A percentile compares a stretch with the other conserved stretches of the same genome.
Evolutionary conservation across 805 yeast genomes (phyloP).

Genomic region (Clavispora fructus): DNA sequence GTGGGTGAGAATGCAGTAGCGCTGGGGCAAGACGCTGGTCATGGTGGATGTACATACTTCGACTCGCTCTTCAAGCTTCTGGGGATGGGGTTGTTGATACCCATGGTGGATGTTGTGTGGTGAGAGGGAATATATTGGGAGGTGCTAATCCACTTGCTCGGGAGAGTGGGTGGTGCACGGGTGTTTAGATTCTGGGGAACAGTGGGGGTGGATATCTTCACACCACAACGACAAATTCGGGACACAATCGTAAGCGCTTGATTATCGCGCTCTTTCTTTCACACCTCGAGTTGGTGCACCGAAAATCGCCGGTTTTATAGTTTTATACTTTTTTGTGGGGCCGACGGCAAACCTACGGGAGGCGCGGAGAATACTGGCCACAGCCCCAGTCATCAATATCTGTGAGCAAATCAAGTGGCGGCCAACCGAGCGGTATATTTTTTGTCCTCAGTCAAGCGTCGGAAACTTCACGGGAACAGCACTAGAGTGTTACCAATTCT

Average conservation of each 20-base stretch:
- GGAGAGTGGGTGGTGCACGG: background rate
- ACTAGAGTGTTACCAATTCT: no score
- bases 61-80: slow-evolving; percentile 82
- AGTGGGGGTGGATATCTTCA: no score
- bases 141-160: background rate
- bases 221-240: no score
- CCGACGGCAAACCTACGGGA: background rate
- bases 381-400: background rate
- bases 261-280: no score
- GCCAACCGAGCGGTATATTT: no score
- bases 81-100: slow-evolving; percentile 90
- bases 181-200: background rate
- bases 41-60: slow-evolving; percentile 46
- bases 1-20: background rate
- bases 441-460: no score
- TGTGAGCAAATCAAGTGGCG: no score
- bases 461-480: background rate
- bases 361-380: background rate
- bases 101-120: slow-evolving; percentile 21
- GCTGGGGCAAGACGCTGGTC: no score
- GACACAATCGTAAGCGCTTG: no score
- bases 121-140: background rate
- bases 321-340: background rate
- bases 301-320: background rate
- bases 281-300: no score